Base-by-base conservation (phyloP, 495 filamentous ascomycete species). In the Penicillium steckii region DNA sequence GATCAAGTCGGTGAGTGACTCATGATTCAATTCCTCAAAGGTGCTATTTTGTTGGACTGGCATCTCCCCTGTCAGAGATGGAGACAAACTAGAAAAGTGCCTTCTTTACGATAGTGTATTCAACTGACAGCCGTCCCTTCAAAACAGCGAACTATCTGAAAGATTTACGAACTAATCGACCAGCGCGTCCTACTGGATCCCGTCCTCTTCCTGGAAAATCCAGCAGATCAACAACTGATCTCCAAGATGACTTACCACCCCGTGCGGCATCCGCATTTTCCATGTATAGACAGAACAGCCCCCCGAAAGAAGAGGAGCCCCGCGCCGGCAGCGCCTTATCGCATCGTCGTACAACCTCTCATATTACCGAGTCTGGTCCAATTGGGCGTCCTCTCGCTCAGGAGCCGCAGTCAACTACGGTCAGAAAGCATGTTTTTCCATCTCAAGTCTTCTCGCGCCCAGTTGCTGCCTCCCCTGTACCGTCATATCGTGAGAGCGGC, bases 1-100 rank as follows among this genome's bases (percentile, higher is more conserved):
- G 85, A 92, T 40, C 90, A 96, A 72, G 86, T 95, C 67, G 88
- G 91, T 96, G 74, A 77, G 82, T 37, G 26, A 50, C 35, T 54
- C 64, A 49, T 59, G 27, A 29, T 22, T 57, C 32, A 61, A 60
- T 48, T 59, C 64, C 5, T 15, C 8, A 38, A 7, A 8, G 35
- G 35, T 13, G 35, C 26, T 17, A 21, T 15, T 22, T 27, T 35
- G n/a, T n/a, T n/a, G n/a, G n/a, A n/a, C n/a, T n/a, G n/a, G n/a
- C n/a, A n/a, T n/a, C n/a, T n/a, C n/a, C n/a, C n/a, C n/a, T n/a
- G n/a, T n/a, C n/a, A n/a, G n/a, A n/a, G n/a, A n/a, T n/a, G n/a
- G n/a, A n/a, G n/a, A n/a, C 26, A 17, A 17, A 24, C 17, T 5
- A 8, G 10, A 32, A 17, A 24, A 38, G 6, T 6, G 5, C 5